Percentiles rank a stretch among this genome's conserved stretches.
Conservation (phyloP, 352 stramenopile species). For the Phytophthora hybrid region DNA sequence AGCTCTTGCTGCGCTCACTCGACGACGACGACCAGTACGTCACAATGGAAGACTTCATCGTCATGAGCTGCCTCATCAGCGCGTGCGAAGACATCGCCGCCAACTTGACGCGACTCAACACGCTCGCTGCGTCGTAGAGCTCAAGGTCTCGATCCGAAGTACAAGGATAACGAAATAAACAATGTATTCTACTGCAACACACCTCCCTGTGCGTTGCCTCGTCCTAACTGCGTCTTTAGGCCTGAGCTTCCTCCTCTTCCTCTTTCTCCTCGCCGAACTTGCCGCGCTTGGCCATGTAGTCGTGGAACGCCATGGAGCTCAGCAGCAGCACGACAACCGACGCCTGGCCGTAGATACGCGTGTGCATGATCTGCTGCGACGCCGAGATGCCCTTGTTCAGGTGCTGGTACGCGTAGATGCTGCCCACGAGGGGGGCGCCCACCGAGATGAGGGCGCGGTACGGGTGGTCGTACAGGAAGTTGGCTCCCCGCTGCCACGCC, state of each 20-base stretch:
- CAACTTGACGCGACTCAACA: slow-evolving; percentile 61
- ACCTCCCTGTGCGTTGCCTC: background rate
- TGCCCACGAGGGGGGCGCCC: slow-evolving; percentile 63
- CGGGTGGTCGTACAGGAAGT: slow-evolving; percentile 79
- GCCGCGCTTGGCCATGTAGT: slow-evolving; percentile 76
- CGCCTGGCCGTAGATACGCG: slow-evolving; percentile 78
- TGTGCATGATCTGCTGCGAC: slow-evolving; percentile 87
- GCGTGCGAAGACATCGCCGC: slow-evolving; percentile 59
- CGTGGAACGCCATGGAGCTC: slow-evolving; percentile 79
- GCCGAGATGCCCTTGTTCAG: slow-evolving; percentile 68
- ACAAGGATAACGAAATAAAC: slow-evolving; percentile 11
- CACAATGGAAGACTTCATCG: slow-evolving; percentile 68
- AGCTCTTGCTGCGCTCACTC: slow-evolving; percentile 47
- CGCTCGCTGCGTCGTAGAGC: slow-evolving; percentile 51
- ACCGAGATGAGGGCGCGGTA: slow-evolving; percentile 57
- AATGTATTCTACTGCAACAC: slow-evolving; percentile 31
- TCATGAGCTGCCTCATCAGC: slow-evolving; percentile 77
- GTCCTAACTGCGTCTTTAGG: slow-evolving; percentile 11
- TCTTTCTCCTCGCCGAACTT: slow-evolving; percentile 59
- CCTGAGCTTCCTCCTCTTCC: slow-evolving; percentile 16
- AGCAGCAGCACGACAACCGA: slow-evolving; percentile 70
- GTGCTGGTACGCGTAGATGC: slow-evolving; percentile 71
- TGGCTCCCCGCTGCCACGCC: slow-evolving; percentile 58
- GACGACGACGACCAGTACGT: slow-evolving; percentile 40
- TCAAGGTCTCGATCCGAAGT: background rate